Evolutionary conservation across 2,329 filamentous ascomycete species (phyloP).

Genomic region (Epichloe aotearoae): DNA sequence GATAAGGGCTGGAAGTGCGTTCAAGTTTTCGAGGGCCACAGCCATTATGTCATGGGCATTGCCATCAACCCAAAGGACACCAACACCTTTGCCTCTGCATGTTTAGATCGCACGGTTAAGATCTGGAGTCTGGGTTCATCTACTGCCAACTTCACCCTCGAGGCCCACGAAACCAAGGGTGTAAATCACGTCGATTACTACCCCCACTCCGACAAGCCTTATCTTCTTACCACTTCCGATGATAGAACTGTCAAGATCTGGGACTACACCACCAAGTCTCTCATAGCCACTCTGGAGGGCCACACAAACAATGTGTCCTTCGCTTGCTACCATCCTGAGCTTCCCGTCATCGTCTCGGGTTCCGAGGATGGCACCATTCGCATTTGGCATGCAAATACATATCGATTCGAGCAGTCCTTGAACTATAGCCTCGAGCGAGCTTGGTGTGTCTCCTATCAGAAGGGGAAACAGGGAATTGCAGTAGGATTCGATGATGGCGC

Average conservation of each 20-base stretch:
- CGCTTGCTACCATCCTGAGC: constrained; percentile 91
- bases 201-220: constrained; percentile 61
- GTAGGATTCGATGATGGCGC: constrained; percentile 97
- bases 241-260: constrained; percentile 95
- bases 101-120: constrained; percentile 91
- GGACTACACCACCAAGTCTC: constrained; percentile 97
- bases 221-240: constrained; percentile 91
- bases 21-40: constrained; percentile 91
- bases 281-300: constrained; percentile 92
- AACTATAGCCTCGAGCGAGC: constrained; percentile 93
- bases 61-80: constrained; percentile 97
- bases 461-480: constrained; percentile 84
- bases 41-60: constrained; percentile 91
- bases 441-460: constrained; percentile 95
- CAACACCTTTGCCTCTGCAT: constrained; percentile 83
- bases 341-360: constrained; percentile 93
- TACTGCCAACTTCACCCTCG: constrained; percentile 91
- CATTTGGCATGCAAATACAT: constrained; percentile 98
- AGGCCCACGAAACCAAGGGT: constrained; percentile 93
- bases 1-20: constrained; percentile 97
- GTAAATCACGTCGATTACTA: constrained; percentile 96
- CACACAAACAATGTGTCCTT: constrained; percentile 98
- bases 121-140: constrained; percentile 92
- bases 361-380: constrained; percentile 96
- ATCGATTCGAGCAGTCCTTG: constrained; percentile 86